phyloP scores from a whole-genome alignment of 2,329 filamentous ascomycete species.

The Pseudogymnoascus sp. region DNA sequence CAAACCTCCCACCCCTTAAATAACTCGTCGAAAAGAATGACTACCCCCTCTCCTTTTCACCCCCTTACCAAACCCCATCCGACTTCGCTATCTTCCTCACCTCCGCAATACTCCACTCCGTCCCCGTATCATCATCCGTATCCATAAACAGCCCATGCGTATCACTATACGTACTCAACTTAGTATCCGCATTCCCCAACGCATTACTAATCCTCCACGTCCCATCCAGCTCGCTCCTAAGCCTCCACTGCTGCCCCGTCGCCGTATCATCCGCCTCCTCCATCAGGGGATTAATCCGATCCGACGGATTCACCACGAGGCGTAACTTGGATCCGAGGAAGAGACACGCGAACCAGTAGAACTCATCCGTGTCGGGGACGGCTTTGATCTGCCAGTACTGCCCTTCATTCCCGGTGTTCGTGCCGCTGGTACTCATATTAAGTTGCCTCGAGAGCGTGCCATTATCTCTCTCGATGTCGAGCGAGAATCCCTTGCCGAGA shows the following conservation, averaged over 20 bases:
- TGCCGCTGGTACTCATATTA: background rate
- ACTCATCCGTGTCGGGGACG: background rate
- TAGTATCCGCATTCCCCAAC: background rate
- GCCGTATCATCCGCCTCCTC: background rate
- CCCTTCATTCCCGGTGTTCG: background rate
- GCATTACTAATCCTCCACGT: constrained; percentile 7
- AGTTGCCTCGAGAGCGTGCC: background rate
- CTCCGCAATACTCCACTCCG: background rate
- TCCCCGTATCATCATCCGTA: background rate
- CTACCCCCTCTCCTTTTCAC: background rate
- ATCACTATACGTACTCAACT: constrained; percentile 2
- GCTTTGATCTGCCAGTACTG: constrained; percentile 1
- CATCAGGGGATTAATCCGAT: background rate
- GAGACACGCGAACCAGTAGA: background rate
- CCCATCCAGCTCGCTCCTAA: background rate
- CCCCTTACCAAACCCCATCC: background rate
- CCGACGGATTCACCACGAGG: background rate
- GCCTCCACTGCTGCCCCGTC: background rate
- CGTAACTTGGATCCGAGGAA: background rate
- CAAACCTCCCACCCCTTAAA: background rate
- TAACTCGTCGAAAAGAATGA: background rate
- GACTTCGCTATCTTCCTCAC: background rate
- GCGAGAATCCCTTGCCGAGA: background rate
- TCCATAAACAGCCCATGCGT: background rate
- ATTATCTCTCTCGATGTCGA: background rate